Percentiles rank a stretch among this genome's conserved stretches.
phyloP scores from a whole-genome alignment of 2,329 filamentous ascomycete genomes.

The Alternaria angustiovoidea region DNA sequence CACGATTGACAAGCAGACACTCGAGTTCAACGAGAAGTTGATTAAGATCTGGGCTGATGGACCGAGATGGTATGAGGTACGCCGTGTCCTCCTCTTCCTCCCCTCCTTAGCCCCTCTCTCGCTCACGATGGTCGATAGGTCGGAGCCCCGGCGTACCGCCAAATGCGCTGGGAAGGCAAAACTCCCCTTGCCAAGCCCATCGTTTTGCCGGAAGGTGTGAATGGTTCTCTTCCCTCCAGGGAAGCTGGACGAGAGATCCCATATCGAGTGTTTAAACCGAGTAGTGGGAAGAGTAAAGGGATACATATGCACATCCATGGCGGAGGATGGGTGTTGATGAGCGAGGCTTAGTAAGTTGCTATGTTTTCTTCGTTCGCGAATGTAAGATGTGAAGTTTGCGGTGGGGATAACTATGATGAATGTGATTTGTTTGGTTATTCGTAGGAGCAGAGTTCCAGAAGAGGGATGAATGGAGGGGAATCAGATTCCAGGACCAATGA shows the following conservation, averaged over 20 bases:
- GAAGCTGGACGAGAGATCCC: conserved; percentile 61
- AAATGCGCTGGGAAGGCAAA: conserved; percentile 63
- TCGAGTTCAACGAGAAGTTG: conserved; percentile 55
- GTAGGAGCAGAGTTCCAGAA: too few relatives aligned
- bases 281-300: conserved; percentile 56
- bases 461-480: neutral
- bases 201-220: conserved; percentile 57
- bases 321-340: conserved; percentile 58
- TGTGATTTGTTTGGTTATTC: too few relatives aligned
- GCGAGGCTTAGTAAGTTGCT: conserved; percentile 36
- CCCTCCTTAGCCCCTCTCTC: neutral
- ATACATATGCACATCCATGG: conserved; percentile 66
- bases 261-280: conserved; percentile 61
- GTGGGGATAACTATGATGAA: too few relatives aligned
- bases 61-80: conserved; percentile 62
- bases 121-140: conserved; percentile 45
- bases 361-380: too few relatives aligned
- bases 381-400: too few relatives aligned
- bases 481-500: too few relatives aligned
- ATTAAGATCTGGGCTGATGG: conserved; percentile 54
- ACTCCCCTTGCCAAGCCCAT: conserved; percentile 59
- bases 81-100: neutral
- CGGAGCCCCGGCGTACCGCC: conserved; percentile 62
- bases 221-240: conserved; percentile 61
- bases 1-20: conserved; percentile 52